Evolutionary conservation across 2,329 filamentous ascomycete genomes (phyloP).

Genomic region (Alternaria conjuncta): DNA sequence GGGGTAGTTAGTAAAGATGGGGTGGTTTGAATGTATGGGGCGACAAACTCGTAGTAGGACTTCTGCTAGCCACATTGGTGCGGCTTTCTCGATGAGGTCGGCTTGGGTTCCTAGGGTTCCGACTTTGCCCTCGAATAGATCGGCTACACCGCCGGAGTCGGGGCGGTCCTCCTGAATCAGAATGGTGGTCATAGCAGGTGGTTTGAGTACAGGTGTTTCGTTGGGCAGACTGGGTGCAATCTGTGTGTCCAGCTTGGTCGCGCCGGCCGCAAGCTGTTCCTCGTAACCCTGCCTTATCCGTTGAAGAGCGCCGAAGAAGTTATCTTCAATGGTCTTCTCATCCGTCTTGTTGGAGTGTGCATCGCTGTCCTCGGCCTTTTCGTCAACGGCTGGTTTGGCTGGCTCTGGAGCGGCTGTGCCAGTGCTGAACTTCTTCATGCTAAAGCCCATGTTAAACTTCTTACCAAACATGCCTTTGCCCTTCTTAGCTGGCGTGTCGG

Average conservation of each 20-base stretch:
- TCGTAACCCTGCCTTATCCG: constrained; percentile 77
- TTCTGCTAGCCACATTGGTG: constrained; percentile 91
- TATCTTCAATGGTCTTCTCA: constrained; percentile 77
- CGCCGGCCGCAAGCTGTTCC: constrained; percentile 64
- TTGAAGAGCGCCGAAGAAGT: constrained; percentile 74
- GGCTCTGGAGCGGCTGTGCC: constrained; percentile 66
- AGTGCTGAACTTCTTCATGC: constrained; percentile 78
- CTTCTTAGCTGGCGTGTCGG: constrained; percentile 53
- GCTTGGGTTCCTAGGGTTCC: constrained; percentile 76
- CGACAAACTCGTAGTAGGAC: constrained; percentile 71
- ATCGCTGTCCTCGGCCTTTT: constrained; percentile 72
- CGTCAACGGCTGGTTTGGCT: constrained; percentile 77
- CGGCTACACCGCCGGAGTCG: constrained; percentile 71
- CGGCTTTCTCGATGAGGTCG: constrained; percentile 83
- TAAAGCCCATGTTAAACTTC: constrained; percentile 80
- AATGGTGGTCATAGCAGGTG: constrained; percentile 68
- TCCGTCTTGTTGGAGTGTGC: constrained; percentile 63
- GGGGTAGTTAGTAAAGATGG: not conserved
- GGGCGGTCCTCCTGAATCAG: constrained; percentile 70
- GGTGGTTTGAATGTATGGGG: not conserved
- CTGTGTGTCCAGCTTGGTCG: constrained; percentile 62
- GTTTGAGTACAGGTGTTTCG: constrained; percentile 78
- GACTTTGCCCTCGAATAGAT: constrained; percentile 90
- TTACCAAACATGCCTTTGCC: constrained; percentile 76
- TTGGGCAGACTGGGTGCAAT: constrained; percentile 73